phyloP scores from a whole-genome alignment of 1,284 basidiomycete genomes.

The Microbotryum intermedium region DNA sequence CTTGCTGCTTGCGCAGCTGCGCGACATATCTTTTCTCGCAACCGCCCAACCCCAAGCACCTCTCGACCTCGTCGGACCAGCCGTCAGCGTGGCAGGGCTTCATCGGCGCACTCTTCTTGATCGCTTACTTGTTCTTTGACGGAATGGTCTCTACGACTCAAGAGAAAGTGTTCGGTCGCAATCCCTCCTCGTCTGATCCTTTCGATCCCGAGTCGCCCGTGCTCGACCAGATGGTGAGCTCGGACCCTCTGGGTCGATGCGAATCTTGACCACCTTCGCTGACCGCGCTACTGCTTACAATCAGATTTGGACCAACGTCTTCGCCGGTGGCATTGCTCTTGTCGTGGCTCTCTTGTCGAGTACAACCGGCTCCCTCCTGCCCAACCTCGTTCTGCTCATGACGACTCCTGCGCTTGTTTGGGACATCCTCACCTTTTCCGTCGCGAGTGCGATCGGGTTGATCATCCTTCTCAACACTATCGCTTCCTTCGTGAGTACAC shows the following conservation, averaged over 20 bases:
- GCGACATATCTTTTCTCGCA: constrained; percentile 31
- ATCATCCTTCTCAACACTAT: constrained; percentile 33
- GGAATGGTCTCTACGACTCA: constrained; percentile 33
- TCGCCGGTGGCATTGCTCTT: constrained; percentile 24
- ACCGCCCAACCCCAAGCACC: constrained; percentile 11
- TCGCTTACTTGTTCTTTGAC: constrained; percentile 33
- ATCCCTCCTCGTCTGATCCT: constrained; percentile 23
- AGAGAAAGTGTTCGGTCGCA: constrained; percentile 30
- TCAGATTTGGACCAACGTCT: constrained; percentile 31
- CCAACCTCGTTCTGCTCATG: constrained; percentile 19
- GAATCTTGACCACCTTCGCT: too few relatives aligned
- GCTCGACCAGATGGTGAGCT: constrained; percentile 29
- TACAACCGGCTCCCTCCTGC: constrained; percentile 18
- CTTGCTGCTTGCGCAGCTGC: constrained; percentile 15
- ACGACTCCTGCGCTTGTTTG: constrained; percentile 6
- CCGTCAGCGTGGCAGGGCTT: constrained; percentile 1
- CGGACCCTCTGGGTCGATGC: too few relatives aligned
- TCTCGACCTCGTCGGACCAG: not conserved
- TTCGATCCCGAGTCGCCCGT: constrained; percentile 31
- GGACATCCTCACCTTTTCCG: constrained; percentile 29
- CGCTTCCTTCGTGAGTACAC: constrained; percentile 21
- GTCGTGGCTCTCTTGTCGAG: constrained; percentile 10
- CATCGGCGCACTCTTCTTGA: constrained; percentile 11
- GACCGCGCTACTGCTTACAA: not conserved
- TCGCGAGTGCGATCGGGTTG: constrained; percentile 28